Percentiles rank a stretch among this genome's conserved stretches.
Evolutionary conservation across 345 rosid genomes (phyloP).

Genomic region (Citrus hindsii): DNA sequence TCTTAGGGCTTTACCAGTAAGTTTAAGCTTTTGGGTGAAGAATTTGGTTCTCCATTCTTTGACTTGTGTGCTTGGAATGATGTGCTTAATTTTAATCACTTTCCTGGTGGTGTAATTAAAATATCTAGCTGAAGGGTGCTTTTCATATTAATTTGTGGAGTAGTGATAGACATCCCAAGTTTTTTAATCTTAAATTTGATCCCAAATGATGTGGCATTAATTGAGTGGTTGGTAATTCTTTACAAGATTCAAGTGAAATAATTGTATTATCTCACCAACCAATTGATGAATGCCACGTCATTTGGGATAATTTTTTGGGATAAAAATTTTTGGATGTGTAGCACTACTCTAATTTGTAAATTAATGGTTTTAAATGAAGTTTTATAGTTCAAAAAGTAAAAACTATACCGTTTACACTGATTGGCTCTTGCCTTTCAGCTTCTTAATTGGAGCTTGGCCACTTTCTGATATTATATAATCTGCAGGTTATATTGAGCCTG

Average conservation of each 20-base stretch:
- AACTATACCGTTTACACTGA: not conserved
- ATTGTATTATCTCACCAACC: too few relatives aligned
- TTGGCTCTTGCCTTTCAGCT: not conserved
- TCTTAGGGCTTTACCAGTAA: not conserved
- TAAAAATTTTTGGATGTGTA: too few relatives aligned
- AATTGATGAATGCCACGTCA: too few relatives aligned
- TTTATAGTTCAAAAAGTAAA: not conserved
- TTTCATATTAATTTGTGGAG: not conserved
- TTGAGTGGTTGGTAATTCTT: too few relatives aligned
- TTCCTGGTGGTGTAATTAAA: not conserved
- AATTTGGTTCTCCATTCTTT: not conserved
- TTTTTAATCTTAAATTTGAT: too few relatives aligned
- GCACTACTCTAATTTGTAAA: too few relatives aligned
- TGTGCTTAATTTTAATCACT: not conserved
- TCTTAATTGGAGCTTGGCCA: constrained; percentile 18
- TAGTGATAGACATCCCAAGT: too few relatives aligned
- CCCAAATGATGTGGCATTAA: too few relatives aligned
- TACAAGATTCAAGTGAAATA: too few relatives aligned
- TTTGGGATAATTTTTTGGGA: too few relatives aligned
- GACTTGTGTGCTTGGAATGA: not conserved
- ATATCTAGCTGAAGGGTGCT: not conserved
- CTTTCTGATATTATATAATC: constrained; percentile 23
- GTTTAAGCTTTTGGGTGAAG: not conserved
- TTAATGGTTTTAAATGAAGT: not conserved
- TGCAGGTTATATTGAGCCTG: constrained; percentile 94